These are phyloP conservation scores for Clitopilus passeckerianus DNA, from an alignment of 768 basidiomycete species.

Conservation along the genomic window DNA sequence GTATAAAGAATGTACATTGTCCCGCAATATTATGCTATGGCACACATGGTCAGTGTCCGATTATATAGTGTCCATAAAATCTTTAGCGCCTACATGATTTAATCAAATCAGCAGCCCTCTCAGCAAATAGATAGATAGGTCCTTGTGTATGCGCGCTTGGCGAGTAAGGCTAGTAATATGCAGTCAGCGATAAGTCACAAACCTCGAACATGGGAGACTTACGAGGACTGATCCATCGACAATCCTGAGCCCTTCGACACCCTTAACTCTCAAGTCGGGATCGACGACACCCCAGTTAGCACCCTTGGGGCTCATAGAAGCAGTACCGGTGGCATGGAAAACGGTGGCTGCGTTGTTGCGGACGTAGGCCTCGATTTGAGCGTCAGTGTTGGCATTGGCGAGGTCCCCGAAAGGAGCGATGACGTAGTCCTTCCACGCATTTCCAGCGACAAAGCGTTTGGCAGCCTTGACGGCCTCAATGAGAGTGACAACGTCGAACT, in stretches of 20 bases:
- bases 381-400: conserved; percentile 6
- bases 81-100: conserved; percentile 2
- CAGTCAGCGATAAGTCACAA: neutral
- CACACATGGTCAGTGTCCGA: neutral
- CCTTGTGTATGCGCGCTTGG: conserved; percentile 13
- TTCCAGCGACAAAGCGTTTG: conserved; percentile 2
- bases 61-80: neutral
- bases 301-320: conserved; percentile 16
- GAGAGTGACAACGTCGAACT: conserved; percentile 7
- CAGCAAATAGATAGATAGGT: conserved; percentile 10
- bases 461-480: conserved; percentile 5
- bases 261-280: conserved; percentile 24
- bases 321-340: conserved; percentile 21
- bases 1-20: neutral
- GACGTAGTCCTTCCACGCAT: conserved; percentile 6
- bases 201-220: neutral
- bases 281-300: conserved; percentile 22
- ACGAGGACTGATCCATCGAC: conserved; percentile 25
- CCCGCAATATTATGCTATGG: neutral
- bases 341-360: conserved; percentile 15
- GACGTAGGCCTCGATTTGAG: conserved; percentile 14
- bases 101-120: conserved; percentile 12
- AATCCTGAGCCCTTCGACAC: conserved; percentile 21
- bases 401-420: conserved; percentile 3
- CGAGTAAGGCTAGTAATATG: conserved; percentile 7